Conservation (phyloP, 2,329 filamentous ascomycete species). For the Colletotrichum zoysiae region DNA sequence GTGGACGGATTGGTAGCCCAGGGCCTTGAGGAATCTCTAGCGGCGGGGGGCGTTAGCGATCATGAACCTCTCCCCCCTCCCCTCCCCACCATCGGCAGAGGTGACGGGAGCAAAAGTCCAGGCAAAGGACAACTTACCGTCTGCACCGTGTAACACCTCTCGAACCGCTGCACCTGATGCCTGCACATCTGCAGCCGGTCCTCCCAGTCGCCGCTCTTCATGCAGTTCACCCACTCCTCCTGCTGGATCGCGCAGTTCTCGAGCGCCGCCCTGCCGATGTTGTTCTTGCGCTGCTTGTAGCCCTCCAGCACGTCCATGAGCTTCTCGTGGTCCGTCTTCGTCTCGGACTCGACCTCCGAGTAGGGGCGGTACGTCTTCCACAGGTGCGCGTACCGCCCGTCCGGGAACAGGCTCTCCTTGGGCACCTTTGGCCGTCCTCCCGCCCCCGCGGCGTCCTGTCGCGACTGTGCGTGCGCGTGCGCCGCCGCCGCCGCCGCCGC, state of each 20-base stretch:
- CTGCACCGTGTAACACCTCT: conserved; percentile 91
- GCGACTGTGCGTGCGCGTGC: conserved; percentile 29
- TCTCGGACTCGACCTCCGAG: conserved; percentile 74
- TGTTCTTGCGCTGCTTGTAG: conserved; percentile 84
- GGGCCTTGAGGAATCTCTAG: conserved; percentile 86
- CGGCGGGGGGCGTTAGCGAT: neutral
- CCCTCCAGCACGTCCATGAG: conserved; percentile 83
- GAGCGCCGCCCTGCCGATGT: conserved; percentile 83
- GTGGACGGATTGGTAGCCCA: conserved; percentile 83
- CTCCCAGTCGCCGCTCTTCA: conserved; percentile 75
- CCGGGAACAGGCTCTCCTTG: conserved; percentile 65
- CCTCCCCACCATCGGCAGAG: too few species aligned
- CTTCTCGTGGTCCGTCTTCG: conserved; percentile 83
- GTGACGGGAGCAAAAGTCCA: too few species aligned
- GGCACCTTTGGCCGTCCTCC: conserved; percentile 54
- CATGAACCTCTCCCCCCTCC: too few species aligned
- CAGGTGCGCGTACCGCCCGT: conserved; percentile 81
- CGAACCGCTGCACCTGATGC: conserved; percentile 80
- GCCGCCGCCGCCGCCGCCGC: conserved; percentile 33
- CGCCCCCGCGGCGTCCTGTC: conserved; percentile 12
- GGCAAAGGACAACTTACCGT: conserved; percentile 62
- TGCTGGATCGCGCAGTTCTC: conserved; percentile 96
- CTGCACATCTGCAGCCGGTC: conserved; percentile 85
- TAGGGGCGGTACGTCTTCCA: conserved; percentile 93
- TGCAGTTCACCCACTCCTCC: conserved; percentile 85